phyloP scores from a whole-genome alignment of 495 filamentous ascomycete species.

The Halenospora varia region DNA sequence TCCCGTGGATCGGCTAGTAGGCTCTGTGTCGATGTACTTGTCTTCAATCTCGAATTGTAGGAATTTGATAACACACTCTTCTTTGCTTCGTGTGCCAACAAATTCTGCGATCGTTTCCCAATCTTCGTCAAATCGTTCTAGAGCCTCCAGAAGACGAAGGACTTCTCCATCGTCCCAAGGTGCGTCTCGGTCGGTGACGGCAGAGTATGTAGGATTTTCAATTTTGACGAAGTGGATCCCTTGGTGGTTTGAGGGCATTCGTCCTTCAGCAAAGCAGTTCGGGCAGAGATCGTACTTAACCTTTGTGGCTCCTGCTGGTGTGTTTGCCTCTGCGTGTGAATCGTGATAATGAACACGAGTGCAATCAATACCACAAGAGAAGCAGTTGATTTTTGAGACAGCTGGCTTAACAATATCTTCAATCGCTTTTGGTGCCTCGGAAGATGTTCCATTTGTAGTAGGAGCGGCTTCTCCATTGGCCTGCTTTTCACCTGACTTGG shows the following conservation, averaged over 20 bases:
- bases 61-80: constrained; percentile 96
- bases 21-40: constrained; percentile 77
- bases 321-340: constrained; percentile 48
- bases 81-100: constrained; percentile 84
- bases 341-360: constrained; percentile 89
- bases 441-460: constrained; percentile 52
- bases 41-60: constrained; percentile 87
- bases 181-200: constrained; percentile 71
- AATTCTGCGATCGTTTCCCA: constrained; percentile 91
- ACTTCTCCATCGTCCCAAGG: constrained; percentile 89
- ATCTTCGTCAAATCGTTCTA: constrained; percentile 90
- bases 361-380: constrained; percentile 89
- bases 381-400: constrained; percentile 66
- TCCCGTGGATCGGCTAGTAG: constrained; percentile 51
- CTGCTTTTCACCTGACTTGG: constrained; percentile 51
- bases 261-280: constrained; percentile 78
- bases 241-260: constrained; percentile 69
- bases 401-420: constrained; percentile 57
- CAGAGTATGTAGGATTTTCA: constrained; percentile 76
- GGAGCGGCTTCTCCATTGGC: constrained; percentile 69
- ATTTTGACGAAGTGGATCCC: constrained; percentile 77
- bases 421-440: constrained; percentile 48
- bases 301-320: constrained; percentile 53
- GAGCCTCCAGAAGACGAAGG: constrained; percentile 76
- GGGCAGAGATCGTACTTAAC: constrained; percentile 83